phyloP scores from a whole-genome alignment of 805 yeast species.

The Ogataea pignaliae region DNA sequence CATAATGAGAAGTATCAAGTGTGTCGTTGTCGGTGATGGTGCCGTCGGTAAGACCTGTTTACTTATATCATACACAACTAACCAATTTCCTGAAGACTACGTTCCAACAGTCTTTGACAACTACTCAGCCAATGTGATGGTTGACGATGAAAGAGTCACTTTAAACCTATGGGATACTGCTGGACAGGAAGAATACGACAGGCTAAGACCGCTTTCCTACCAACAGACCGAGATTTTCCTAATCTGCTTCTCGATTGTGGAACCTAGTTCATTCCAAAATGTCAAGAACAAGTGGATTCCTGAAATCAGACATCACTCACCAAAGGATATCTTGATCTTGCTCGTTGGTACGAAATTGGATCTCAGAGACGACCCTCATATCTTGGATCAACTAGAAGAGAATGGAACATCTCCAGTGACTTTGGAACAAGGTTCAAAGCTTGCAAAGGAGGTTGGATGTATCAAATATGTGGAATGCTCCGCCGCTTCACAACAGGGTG shows the following conservation, averaged over 20 bases:
- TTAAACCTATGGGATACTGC: slow-evolving; percentile 95
- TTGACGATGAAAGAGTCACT: slow-evolving; percentile 76
- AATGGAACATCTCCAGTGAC: slow-evolving; percentile 60
- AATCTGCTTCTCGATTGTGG: slow-evolving; percentile 80
- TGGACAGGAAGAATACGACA: slow-evolving; percentile 89
- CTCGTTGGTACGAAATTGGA: slow-evolving; percentile 89
- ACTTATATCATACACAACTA: slow-evolving; percentile 83
- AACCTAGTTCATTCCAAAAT: slow-evolving; percentile 75
- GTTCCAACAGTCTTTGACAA: slow-evolving; percentile 94
- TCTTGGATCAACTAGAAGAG: slow-evolving; percentile 63
- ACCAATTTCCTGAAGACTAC: slow-evolving; percentile 89
- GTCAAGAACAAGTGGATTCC: slow-evolving; percentile 83
- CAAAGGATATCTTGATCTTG: slow-evolving; percentile 61
- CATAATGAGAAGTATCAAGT: slow-evolving; percentile 49
- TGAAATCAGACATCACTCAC: slow-evolving; percentile 81
- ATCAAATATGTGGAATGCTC: slow-evolving; percentile 81
- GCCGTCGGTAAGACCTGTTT: slow-evolving; percentile 94
- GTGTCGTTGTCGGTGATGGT: slow-evolving; percentile 94
- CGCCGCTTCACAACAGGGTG: slow-evolving; percentile 84
- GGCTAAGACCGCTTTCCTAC: slow-evolving; percentile 82
- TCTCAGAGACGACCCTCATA: slow-evolving; percentile 75
- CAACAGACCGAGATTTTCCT: slow-evolving; percentile 90
- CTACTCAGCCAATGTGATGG: slow-evolving; percentile 81
- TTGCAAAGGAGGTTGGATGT: slow-evolving; percentile 70
- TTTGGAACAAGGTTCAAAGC: slow-evolving; percentile 53